A percentile compares a stretch with the other conserved stretches of the same genome.
Evolutionary conservation across 352 stramenopile species (phyloP).

Genomic region (Globisporangium nagaii): DNA sequence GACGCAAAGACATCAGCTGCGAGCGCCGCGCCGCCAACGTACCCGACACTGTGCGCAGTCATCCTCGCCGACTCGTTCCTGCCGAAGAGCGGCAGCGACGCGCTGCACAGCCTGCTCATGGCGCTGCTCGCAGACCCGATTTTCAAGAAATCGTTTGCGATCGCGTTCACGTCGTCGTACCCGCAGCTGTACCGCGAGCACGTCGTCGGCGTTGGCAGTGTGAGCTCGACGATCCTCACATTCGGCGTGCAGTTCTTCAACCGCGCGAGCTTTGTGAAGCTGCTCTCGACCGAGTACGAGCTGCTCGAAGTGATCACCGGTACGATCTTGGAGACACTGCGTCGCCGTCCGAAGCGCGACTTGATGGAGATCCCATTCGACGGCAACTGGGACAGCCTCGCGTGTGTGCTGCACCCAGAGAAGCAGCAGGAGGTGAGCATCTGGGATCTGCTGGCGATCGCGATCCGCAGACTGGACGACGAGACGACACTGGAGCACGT

Average conservation of each 20-base stretch:
- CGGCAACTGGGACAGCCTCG: slow-evolving; percentile 37
- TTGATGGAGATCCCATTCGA: slow-evolving; percentile 42
- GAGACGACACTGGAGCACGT: slow-evolving; percentile 39
- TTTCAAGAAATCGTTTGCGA: slow-evolving; percentile 96
- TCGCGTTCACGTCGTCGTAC: slow-evolving; percentile 95
- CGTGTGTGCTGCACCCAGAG: slow-evolving; percentile 31
- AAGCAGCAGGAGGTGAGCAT: slow-evolving; percentile 29
- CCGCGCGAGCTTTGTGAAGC: slow-evolving; percentile 93
- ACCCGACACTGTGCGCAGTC: slow-evolving; percentile 61
- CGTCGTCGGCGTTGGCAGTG: slow-evolving; percentile 61
- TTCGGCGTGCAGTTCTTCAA: slow-evolving; percentile 99
- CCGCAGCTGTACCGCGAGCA: slow-evolving; percentile 77
- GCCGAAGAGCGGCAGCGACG: slow-evolving; percentile 66
- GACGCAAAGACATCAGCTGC: not conserved
- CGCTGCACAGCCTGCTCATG: slow-evolving; percentile 93
- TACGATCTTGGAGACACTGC: slow-evolving; percentile 67
- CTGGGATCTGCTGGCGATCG: slow-evolving; percentile 69
- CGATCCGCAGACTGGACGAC: slow-evolving; percentile 41
- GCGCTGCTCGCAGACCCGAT: slow-evolving; percentile 93
- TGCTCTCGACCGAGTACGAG: slow-evolving; percentile 67
- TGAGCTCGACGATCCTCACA: slow-evolving; percentile 85
- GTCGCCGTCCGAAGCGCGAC: slow-evolving; percentile 41
- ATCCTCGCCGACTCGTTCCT: slow-evolving; percentile 85
- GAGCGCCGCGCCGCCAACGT: slow-evolving; percentile 23
- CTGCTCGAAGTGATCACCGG: slow-evolving; percentile 66